Percentiles rank a stretch among this genome's conserved stretches.
These are phyloP conservation scores for Kluyveromyces wickerhamii DNA, from an alignment of 805 yeast genomes.

Conservation along the genomic window DNA sequence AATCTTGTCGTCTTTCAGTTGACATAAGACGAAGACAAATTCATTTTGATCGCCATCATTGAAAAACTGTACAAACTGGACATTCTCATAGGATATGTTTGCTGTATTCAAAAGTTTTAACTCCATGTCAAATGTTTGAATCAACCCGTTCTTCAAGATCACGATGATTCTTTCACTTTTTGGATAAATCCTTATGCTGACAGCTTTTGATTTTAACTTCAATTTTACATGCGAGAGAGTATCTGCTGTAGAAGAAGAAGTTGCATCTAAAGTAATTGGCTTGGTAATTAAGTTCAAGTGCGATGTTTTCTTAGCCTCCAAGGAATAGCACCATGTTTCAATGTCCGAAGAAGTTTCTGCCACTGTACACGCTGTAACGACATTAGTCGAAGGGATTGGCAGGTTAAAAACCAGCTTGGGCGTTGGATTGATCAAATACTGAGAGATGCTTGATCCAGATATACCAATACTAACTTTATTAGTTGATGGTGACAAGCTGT, in stretches of 20 bases:
- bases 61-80: slow-evolving; percentile 18
- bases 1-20: slow-evolving; percentile 15
- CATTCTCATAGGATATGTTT: slow-evolving; percentile 18
- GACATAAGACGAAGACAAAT: slow-evolving; percentile 18
- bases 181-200: slow-evolving; percentile 14
- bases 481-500: slow-evolving; percentile 16
- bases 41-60: slow-evolving; percentile 7
- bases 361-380: slow-evolving; percentile 28
- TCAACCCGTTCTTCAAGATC: slow-evolving; percentile 23
- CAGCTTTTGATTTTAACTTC: slow-evolving; percentile 14
- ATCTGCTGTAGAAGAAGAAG: slow-evolving; percentile 13
- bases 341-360: slow-evolving; percentile 10
- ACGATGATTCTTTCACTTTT: slow-evolving; percentile 15
- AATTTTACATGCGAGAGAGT: slow-evolving; percentile 10
- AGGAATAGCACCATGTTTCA: slow-evolving; percentile 20
- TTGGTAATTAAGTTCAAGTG: slow-evolving; percentile 15
- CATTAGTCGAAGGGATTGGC: slow-evolving; percentile 29
- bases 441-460: slow-evolving; percentile 29
- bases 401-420: slow-evolving; percentile 27
- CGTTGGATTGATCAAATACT: slow-evolving; percentile 30
- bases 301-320: slow-evolving; percentile 16
- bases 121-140: slow-evolving; percentile 22
- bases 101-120: slow-evolving; percentile 18
- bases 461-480: slow-evolving; percentile 29
- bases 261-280: slow-evolving; percentile 11